Evolutionary conservation across 2,329 filamentous ascomycete genomes (phyloP).

Genomic region (Clarireedia paspali): DNA sequence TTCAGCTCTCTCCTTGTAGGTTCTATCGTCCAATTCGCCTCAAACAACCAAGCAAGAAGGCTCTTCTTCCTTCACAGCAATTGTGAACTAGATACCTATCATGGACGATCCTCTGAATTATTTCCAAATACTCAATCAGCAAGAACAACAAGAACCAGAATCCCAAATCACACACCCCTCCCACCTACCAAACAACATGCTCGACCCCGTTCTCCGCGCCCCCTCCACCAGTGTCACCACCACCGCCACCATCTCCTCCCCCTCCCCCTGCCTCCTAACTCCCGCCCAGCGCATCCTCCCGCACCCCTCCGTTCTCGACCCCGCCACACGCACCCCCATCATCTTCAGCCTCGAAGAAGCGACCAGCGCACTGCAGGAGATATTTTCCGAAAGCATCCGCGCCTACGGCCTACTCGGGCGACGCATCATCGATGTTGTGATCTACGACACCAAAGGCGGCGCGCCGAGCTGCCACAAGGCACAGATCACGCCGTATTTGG

Average conservation of each 20-base stretch:
- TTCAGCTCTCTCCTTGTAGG: too few species aligned
- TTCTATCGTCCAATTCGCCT: too few species aligned
- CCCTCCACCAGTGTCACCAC: neutral
- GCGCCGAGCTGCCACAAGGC: neutral
- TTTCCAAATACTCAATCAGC: too few species aligned
- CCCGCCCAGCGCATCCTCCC: neutral
- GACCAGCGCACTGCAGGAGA: neutral
- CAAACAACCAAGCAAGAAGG: too few species aligned
- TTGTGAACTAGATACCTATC: too few species aligned
- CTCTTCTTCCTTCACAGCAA: too few species aligned
- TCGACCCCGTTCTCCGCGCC: too few species aligned
- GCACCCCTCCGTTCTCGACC: neutral
- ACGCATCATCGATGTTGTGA: neutral
- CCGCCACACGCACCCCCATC: neutral
- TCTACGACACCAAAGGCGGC: constrained; percentile 2
- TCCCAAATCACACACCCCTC: too few species aligned
- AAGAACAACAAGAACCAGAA: too few species aligned
- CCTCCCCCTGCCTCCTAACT: neutral
- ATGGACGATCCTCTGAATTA: too few species aligned
- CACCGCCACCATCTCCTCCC: neutral
- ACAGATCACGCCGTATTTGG: neutral
- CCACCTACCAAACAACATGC: too few species aligned
- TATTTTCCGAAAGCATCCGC: neutral
- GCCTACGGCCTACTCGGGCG: neutral
- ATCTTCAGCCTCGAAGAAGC: neutral